Evolutionary conservation across 768 basidiomycete species (phyloP).

Genomic region (Mycena rosella): DNA sequence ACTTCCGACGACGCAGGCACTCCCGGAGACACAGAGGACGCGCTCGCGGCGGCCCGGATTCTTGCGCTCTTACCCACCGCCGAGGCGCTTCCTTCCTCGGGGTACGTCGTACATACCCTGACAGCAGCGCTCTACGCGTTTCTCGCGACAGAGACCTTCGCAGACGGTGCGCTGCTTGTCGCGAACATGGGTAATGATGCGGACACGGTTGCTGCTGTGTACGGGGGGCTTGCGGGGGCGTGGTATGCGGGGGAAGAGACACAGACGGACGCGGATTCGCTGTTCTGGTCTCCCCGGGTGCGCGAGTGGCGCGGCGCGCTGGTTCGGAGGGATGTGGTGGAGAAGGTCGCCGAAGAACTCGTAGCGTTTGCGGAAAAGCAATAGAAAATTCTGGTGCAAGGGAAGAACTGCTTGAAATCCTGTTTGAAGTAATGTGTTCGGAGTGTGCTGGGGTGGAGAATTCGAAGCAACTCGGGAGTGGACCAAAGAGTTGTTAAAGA

Average conservation of each 20-base stretch:
- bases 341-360: slow-evolving; percentile 53
- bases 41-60: not conserved
- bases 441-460: too few relatives aligned
- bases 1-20: not conserved
- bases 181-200: slow-evolving; percentile 60
- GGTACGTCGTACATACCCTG: slow-evolving; percentile 56
- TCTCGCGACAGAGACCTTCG: slow-evolving; percentile 57
- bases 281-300: slow-evolving; percentile 56
- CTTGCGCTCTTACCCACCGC: slow-evolving; percentile 43
- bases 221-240: slow-evolving; percentile 58
- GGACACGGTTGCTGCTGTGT: slow-evolving; percentile 61
- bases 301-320: slow-evolving; percentile 49
- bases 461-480: too few relatives aligned
- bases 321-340: slow-evolving; percentile 50
- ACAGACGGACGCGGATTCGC: not conserved
- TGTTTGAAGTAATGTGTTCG: too few relatives aligned
- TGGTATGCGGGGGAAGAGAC: slow-evolving; percentile 54
- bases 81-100: slow-evolving; percentile 50
- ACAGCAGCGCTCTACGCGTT: slow-evolving; percentile 61
- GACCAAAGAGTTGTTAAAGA: too few relatives aligned
- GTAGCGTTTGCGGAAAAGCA: not conserved
- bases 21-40: not conserved
- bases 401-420: too few relatives aligned
- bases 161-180: slow-evolving; percentile 59
- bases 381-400: too few relatives aligned